Evolutionary conservation across 805 yeast genomes (phyloP), one percentile per base, ranked within the genome.

Genomic region (Yarrowia sp.): DNA sequence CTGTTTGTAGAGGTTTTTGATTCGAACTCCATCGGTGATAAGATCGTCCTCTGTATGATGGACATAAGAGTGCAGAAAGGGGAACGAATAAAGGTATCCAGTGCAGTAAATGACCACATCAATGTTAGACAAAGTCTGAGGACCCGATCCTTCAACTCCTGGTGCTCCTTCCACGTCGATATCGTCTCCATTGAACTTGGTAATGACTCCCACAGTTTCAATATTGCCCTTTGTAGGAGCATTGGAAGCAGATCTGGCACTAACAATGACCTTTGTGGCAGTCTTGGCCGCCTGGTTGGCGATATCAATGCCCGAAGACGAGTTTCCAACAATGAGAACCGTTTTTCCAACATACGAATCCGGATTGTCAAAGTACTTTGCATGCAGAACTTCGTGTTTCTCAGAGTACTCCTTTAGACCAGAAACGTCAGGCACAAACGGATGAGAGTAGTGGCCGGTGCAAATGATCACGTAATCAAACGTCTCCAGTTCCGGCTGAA

Each of bases 241-340:
- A 1, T 52, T 17, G 17, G 56, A 22, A 3, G 17, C 14, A 9
- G 62, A 80, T 67, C 88, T 77, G 14, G 79, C 75, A 11, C 87
- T 80, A 66, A 84, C 80, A 70, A 80, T 79, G 14, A 86, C 77
- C 59, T 70, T 68, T 10, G 79, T 74, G 49, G 82, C 75, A 3
- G 66, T 71, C 2, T 78, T 76, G 1, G 85, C 82, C 19, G 86
- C 71, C 71, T 88, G 92, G 65, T 80, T 81, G 2, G 90, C 83
- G 44, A 89, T 77, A 71, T 91, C 96, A 19, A 84, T 82, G 28
- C 93, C 96, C 32, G 91, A 85, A 2, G 95, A 88, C 11, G 87
- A 85, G 69, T 86, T 87, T 0, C 96, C 96, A n/a, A 90, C 83
- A 7, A 89, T 81, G 48, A 90, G 73, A 16, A 86, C 84, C 33